Conservation (phyloP, 1,139 yeast genomes). For the Magnusiomyces magnusii region DNA sequence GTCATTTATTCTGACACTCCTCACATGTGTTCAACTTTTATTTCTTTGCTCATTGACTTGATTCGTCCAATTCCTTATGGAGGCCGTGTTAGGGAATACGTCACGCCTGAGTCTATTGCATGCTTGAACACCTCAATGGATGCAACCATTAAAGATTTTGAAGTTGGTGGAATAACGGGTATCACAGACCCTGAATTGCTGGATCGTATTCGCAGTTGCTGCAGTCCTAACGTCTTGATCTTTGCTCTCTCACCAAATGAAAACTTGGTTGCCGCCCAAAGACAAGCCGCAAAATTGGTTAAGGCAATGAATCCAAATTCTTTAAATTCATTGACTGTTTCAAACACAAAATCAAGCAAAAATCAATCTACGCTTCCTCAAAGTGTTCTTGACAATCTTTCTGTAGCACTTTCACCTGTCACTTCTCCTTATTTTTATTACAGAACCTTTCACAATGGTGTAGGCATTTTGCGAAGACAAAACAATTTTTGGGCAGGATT, state of each 20-base stretch:
- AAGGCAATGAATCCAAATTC: not conserved
- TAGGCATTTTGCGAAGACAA: constrained; percentile 11
- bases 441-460: constrained; percentile 10
- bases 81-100: constrained; percentile 24
- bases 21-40: constrained; percentile 25
- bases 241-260: constrained; percentile 9
- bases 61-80: constrained; percentile 24
- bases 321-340: not conserved
- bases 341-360: not conserved
- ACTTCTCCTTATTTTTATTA: constrained; percentile 13
- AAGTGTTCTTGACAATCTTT: not conserved
- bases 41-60: constrained; percentile 22
- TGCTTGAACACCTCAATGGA: constrained; percentile 16
- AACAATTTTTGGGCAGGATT: constrained; percentile 5
- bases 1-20: constrained; percentile 26
- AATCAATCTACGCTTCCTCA: not conserved
- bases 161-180: constrained; percentile 23
- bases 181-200: constrained; percentile 26
- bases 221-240: constrained; percentile 7
- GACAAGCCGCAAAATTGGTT: not conserved
- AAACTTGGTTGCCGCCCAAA: not conserved
- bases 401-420: not conserved
- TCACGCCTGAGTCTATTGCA: constrained; percentile 16
- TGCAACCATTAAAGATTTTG: constrained; percentile 16
- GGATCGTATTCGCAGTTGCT: constrained; percentile 9